phyloP scores from a whole-genome alignment of 176 grass and related monocot genomes.

The Ensete glaucum region DNA sequence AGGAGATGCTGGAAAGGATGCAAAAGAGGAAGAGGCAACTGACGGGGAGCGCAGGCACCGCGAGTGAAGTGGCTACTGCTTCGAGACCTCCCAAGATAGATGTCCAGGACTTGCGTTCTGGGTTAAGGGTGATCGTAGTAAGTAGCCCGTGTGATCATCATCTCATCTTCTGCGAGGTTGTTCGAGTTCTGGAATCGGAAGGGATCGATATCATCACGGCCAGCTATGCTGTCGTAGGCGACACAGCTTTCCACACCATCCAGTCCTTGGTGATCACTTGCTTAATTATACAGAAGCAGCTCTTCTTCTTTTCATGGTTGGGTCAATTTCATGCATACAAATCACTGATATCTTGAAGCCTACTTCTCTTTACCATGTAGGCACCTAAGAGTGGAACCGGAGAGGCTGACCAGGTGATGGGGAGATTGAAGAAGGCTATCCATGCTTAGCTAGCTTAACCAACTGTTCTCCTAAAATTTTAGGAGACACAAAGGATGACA shows the following conservation, averaged over 20 bases:
- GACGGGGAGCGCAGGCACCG: not conserved
- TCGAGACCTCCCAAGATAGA: constrained; percentile 29
- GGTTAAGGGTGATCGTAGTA: constrained; percentile 37
- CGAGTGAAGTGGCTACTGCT: not conserved
- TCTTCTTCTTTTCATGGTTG: not conserved
- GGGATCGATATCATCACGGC: constrained; percentile 63
- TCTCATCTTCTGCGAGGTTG: constrained; percentile 39
- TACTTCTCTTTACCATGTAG: not conserved
- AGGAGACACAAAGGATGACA: too few species aligned
- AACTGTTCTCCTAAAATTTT: too few species aligned
- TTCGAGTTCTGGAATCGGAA: constrained; percentile 45
- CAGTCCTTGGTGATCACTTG: constrained; percentile 43
- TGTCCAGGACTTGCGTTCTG: constrained; percentile 50
- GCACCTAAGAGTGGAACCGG: not conserved
- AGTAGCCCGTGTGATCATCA: constrained; percentile 23
- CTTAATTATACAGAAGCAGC: too few species aligned
- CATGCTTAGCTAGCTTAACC: too few species aligned
- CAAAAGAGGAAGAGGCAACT: constrained; percentile 56
- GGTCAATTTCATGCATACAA: too few species aligned
- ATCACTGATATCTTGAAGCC: too few species aligned
- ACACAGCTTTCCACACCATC: constrained; percentile 51
- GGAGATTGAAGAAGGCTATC: not conserved
- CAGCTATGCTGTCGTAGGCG: constrained; percentile 45
- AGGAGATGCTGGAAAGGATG: constrained; percentile 48
- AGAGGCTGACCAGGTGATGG: not conserved